Evolutionary conservation across 768 basidiomycete species (phyloP).

Genomic region (Lentinula raphanica): DNA sequence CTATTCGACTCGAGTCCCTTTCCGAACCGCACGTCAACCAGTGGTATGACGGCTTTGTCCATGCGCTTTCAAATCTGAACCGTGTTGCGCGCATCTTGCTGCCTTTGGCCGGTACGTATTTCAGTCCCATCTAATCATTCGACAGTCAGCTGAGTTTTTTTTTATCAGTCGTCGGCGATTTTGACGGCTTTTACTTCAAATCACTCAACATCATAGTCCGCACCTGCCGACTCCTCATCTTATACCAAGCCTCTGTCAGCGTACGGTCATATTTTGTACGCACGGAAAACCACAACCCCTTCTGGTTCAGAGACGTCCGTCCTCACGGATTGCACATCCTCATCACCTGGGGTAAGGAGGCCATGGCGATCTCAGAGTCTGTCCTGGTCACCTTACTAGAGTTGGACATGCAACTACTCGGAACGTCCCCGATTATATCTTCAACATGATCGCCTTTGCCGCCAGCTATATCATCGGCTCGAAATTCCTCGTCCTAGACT

Average conservation of each 20-base stretch:
- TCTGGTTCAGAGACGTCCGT: constrained; percentile 15
- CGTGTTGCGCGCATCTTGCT: constrained; percentile 8
- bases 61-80: constrained; percentile 22
- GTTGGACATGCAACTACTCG: constrained; percentile 26
- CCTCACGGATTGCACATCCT: constrained; percentile 31
- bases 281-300: background rate
- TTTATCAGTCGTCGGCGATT: constrained; percentile 6
- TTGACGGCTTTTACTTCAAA: constrained; percentile 8
- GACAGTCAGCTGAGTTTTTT: background rate
- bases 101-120: constrained; percentile 8
- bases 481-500: background rate
- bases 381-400: constrained; percentile 27
- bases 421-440: constrained; percentile 34
- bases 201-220: constrained; percentile 3
- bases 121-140: background rate
- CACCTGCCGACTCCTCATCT: constrained; percentile 4
- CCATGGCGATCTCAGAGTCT: constrained; percentile 28
- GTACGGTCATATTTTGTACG: background rate
- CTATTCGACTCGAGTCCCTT: constrained; percentile 19
- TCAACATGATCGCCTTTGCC: constrained; percentile 35
- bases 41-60: constrained; percentile 3
- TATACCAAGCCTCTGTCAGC: constrained; percentile 1
- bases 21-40: constrained; percentile 20
- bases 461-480: constrained; percentile 20
- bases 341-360: constrained; percentile 34